These are phyloP conservation scores for Quercus tomentella DNA, from an alignment of 331 rosid genomes.

Conservation along the genomic window DNA sequence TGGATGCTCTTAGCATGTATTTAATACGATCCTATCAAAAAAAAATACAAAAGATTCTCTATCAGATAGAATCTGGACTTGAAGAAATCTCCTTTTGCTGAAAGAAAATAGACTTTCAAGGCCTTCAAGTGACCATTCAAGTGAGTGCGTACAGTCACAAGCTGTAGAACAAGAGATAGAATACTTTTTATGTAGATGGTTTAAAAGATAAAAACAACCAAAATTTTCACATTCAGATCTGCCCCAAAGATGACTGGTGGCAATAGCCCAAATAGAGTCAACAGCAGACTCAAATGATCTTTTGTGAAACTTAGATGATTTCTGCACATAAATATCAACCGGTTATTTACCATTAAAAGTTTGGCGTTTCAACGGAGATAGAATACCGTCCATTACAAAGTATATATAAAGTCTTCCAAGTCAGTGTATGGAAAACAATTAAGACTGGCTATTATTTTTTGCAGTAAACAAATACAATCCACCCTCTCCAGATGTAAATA, in stretches of 20 bases:
- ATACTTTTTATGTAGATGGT: slow-evolving; percentile 12
- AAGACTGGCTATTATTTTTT: neutral
- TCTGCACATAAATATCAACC: slow-evolving; percentile 45
- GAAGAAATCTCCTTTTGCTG: slow-evolving; percentile 97
- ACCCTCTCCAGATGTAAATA: neutral
- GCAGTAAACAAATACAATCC: neutral
- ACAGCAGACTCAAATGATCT: slow-evolving; percentile 83
- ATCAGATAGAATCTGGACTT: slow-evolving; percentile 19
- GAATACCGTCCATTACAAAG: neutral
- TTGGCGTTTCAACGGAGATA: neutral
- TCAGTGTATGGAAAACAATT: neutral
- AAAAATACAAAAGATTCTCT: neutral
- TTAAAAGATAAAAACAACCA: slow-evolving; percentile 16
- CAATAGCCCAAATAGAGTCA: slow-evolving; percentile 80
- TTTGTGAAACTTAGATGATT: slow-evolving; percentile 83
- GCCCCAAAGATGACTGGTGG: slow-evolving; percentile 95
- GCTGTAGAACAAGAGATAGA: slow-evolving; percentile 18
- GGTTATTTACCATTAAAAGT: slow-evolving; percentile 7
- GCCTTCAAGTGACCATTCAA: slow-evolving; percentile 58
- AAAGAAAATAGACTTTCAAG: slow-evolving; percentile 87
- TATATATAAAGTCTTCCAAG: neutral
- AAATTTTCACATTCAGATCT: slow-evolving; percentile 46
- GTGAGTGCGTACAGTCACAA: too few species aligned
- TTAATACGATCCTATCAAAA: neutral
- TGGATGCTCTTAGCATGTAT: too few species aligned